Conservation (phyloP, 768 basidiomycete genomes). For the Lyophyllum decastes region DNA sequence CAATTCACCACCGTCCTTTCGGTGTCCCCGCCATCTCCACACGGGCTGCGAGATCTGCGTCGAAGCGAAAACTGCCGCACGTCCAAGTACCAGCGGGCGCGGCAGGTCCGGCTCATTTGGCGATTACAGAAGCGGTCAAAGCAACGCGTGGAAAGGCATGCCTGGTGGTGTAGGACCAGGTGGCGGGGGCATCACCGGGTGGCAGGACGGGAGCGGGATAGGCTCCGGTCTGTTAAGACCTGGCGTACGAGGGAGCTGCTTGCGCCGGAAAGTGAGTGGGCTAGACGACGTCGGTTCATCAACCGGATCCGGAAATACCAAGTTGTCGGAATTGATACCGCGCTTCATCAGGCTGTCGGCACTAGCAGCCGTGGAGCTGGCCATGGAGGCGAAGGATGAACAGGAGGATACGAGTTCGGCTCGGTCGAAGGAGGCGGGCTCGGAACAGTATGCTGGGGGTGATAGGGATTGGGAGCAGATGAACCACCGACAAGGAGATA, state of each 20-base stretch:
- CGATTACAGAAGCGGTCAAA: constrained; percentile 13
- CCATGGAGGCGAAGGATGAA: constrained; percentile 65
- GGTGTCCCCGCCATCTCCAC: constrained; percentile 75
- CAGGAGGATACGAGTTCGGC: constrained; percentile 35
- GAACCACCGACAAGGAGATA: constrained; percentile 5
- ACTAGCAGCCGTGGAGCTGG: constrained; percentile 75
- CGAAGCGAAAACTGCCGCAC: constrained; percentile 48
- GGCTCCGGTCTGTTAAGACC: constrained; percentile 68
- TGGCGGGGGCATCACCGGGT: constrained; percentile 64
- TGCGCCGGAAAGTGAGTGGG: constrained; percentile 49
- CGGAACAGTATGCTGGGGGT: constrained; percentile 20
- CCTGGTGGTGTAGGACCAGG: constrained; percentile 34
- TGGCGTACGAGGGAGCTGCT: constrained; percentile 53
- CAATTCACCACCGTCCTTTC: constrained; percentile 61
- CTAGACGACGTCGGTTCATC: constrained; percentile 18
- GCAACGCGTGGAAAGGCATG: constrained; percentile 32
- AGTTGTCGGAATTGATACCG: constrained; percentile 64
- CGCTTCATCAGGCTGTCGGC: constrained; percentile 80
- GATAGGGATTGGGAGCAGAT: constrained; percentile 17
- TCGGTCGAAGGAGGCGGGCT: constrained; percentile 23
- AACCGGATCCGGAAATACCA: constrained; percentile 60
- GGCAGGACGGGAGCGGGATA: constrained; percentile 75
- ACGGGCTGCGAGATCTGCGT: constrained; percentile 77
- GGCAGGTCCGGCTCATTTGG: constrained; percentile 22
- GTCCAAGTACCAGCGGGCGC: constrained; percentile 28